phyloP scores from a whole-genome alignment of 208 protist species.

The Trypanosoma rangeli region DNA sequence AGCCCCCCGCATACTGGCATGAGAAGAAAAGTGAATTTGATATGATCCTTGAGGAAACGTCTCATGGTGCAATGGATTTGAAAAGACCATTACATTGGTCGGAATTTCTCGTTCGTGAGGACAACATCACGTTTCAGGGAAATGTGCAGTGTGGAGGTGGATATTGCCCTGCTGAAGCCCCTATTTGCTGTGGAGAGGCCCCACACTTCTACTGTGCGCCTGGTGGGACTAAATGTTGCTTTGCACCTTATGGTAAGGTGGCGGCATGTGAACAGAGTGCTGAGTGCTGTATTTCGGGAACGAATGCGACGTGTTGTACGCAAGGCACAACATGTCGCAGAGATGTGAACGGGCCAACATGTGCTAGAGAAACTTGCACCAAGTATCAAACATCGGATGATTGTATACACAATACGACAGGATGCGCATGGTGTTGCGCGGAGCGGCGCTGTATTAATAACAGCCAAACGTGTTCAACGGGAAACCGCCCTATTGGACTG shows the following conservation, averaged over 20 bases:
- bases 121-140: background rate
- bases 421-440: constrained; percentile 53
- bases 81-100: background rate
- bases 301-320: constrained; percentile 36
- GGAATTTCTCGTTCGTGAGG: background rate
- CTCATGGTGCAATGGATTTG: background rate
- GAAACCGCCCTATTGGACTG: background rate
- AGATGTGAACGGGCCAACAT: constrained; percentile 9
- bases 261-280: constrained; percentile 34
- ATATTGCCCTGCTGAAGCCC: constrained; percentile 35
- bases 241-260: constrained; percentile 8
- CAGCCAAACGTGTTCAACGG: constrained; percentile 1
- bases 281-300: constrained; percentile 37
- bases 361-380: constrained; percentile 28
- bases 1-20: background rate
- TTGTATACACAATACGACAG: constrained; percentile 23
- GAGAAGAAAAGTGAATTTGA: background rate
- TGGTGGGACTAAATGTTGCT: constrained; percentile 47
- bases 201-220: constrained; percentile 35
- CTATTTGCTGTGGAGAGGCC: constrained; percentile 44
- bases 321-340: constrained; percentile 21
- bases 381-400: constrained; percentile 28
- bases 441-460: constrained; percentile 42
- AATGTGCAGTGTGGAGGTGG: constrained; percentile 22
- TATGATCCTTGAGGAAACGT: background rate